phyloP scores from a whole-genome alignment of 2,329 filamentous ascomycete genomes.

The Coleophoma cylindrospora region DNA sequence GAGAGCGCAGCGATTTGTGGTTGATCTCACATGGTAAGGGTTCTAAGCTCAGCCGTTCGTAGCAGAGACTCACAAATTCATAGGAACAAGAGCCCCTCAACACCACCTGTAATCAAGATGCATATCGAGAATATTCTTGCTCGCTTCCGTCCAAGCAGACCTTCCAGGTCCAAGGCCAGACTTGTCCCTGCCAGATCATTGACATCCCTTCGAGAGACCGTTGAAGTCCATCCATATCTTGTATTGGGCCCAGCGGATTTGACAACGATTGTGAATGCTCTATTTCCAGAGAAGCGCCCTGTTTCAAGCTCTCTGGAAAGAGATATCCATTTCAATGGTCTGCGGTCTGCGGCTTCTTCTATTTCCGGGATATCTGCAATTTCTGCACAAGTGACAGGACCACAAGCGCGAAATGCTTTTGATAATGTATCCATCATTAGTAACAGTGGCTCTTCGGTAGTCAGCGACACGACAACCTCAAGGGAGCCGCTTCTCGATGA shows the following conservation, averaged over 20 bases:
- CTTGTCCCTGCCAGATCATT: slow-evolving; percentile 68
- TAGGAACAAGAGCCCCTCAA: slow-evolving; percentile 55
- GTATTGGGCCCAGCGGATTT: slow-evolving; percentile 77
- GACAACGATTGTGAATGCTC: slow-evolving; percentile 72
- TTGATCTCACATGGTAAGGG: slow-evolving; percentile 61
- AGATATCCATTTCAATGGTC: slow-evolving; percentile 50
- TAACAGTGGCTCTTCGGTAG: slow-evolving; percentile 66
- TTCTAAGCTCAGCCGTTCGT: neutral
- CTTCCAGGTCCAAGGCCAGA: slow-evolving; percentile 44
- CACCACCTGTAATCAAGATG: slow-evolving; percentile 55
- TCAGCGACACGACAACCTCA: slow-evolving; percentile 65
- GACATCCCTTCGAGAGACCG: slow-evolving; percentile 69
- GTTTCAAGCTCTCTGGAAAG: slow-evolving; percentile 45
- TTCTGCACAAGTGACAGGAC: slow-evolving; percentile 64
- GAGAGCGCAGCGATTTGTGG: slow-evolving; percentile 72
- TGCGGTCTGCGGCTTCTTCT: slow-evolving; percentile 62
- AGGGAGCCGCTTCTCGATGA: slow-evolving; percentile 59
- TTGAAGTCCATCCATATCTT: slow-evolving; percentile 73
- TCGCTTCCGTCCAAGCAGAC: slow-evolving; percentile 45
- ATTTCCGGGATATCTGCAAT: slow-evolving; percentile 62
- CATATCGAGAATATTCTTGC: slow-evolving; percentile 69
- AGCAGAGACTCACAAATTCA: slow-evolving; percentile 3
- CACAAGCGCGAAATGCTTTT: slow-evolving; percentile 43
- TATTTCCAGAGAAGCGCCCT: slow-evolving; percentile 73
- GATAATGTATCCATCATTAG: slow-evolving; percentile 69